Evolutionary conservation across 345 rosid species (phyloP).

Genomic region (Lumnitzera racemosa): DNA sequence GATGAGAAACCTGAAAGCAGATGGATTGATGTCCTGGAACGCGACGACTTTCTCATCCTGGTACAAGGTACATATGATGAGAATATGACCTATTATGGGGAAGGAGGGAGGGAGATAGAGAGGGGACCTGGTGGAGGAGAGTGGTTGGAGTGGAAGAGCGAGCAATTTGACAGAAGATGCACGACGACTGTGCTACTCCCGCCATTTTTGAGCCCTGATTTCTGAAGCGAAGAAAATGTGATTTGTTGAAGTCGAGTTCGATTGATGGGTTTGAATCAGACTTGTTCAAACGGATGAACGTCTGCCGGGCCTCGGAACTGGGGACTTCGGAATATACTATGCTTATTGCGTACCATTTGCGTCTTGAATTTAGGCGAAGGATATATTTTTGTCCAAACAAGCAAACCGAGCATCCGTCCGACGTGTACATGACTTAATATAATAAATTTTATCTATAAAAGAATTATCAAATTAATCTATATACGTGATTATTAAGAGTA

Average conservation of each 20-base stretch:
- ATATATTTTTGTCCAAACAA: too few relatives aligned
- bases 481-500: not conserved
- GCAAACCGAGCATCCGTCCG: too few relatives aligned
- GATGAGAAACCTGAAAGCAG: slow-evolving; percentile 58
- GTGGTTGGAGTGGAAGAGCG: slow-evolving; percentile 37
- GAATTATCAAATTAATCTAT: too few relatives aligned
- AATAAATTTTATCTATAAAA: not conserved
- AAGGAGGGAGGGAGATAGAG: slow-evolving; percentile 7
- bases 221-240: too few relatives aligned
- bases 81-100: not conserved
- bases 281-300: too few relatives aligned
- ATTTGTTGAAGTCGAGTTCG: too few relatives aligned
- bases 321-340: too few relatives aligned
- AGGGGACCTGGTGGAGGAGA: slow-evolving; percentile 34
- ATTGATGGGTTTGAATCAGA: too few relatives aligned
- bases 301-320: too few relatives aligned
- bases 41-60: slow-evolving; percentile 85
- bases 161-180: slow-evolving; percentile 72
- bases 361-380: too few relatives aligned
- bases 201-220: slow-evolving; percentile 34
- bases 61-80: slow-evolving; percentile 6
- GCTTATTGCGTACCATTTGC: too few relatives aligned
- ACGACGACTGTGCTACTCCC: slow-evolving; percentile 33
- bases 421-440: too few relatives aligned
- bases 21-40: slow-evolving; percentile 74